Base-by-base conservation (phyloP, 2,329 filamentous ascomycete genomes). In the Magnaporthales sp. region DNA sequence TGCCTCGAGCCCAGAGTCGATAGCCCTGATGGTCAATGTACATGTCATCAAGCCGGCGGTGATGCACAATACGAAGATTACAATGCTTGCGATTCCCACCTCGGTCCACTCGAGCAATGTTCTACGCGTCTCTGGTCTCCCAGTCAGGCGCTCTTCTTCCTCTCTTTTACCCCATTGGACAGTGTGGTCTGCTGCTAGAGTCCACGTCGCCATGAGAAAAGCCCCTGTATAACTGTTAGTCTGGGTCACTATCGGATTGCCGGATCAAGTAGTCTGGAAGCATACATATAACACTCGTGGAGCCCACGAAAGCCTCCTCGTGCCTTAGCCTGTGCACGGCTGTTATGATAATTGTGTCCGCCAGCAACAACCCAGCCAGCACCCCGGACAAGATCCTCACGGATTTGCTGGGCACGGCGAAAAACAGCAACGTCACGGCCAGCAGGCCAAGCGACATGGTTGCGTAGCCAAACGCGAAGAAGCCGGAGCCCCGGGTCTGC, bases 251-350 rank as follows among this genome's bases (percentile, higher is more conserved):
- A 31, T 26, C 9, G 13, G 11, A 1, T n/a, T 29, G 26, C 10
- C 11, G n/a, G 5, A 13, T 46, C 7, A n/a, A 22, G n/a, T 10
- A 13, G 3, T 22, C 24, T 29, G 22, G 13, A 38, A 26, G 5
- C 77, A 72, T 71, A 80, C 83, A 97, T 19, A 92, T 79, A 3
- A 94, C 90, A 58, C 91, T 95, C 10, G 86, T 87, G 66, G 95
- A 90, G n/a, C 95, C 95, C 0, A 95, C 89, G 89, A 93, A 96
- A 32, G 92, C 90, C 77, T 98, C 94, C 76, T 97, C 93, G 24
- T 89, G 82, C 15, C 94, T 86, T 19, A 94, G 84, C 70, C 87
- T 85, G 63, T 88, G 81, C 0, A 97, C 91, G 0, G 90, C 83
- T 3, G 96, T 78, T 54, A 96, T 90, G 66, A 98, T 83, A 71